Base-by-base conservation (phyloP, 306 rosid genomes). In the Cucumis melo region DNA sequence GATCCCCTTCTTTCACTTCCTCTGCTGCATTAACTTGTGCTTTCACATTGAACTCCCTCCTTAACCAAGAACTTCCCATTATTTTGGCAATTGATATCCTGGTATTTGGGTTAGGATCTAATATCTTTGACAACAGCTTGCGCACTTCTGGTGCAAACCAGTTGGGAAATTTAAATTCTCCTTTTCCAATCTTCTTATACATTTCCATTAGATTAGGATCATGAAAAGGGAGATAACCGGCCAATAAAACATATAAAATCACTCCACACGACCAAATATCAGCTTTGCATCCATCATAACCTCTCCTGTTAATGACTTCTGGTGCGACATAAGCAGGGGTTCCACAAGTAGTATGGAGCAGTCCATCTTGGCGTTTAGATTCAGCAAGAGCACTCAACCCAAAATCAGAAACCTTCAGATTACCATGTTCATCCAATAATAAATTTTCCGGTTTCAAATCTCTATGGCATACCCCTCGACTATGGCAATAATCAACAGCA, bases 241-340 rank as follows among this genome's bases (percentile, higher is more conserved):
- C 97, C 85, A 95, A 80, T 2, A 95, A 89, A 85, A 88, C 99
- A 73, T 32, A 95, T 82, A 95, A 83, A 84, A 95, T 80, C 86
- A 95, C 99, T 72, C 99, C 99, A 44, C 97, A 92, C 1, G 99
- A 95, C 99, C 99, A 95, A 75, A 92, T 88, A 86, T 95, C 99
- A 61, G 99, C 92, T 86, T 92, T 95, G 66, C 77, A 7, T 38
- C 99, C 99, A 74, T 92, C 98, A 61, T 95, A 95, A 36, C 98
- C 99, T 74, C 71, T 89, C 83, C 99, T 80, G 86, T 77, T 88
- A 55, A 95, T 92, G 63, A 95, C 91, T 86, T 95, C 99, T 5
- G 99, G 97, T 70, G 98, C 87, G 80, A 92, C 98, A 61, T 95
- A 95, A 16, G 99, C 93, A 70, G 98, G 99, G 14, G 99, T 95